These are phyloP conservation scores for Saksenaea oblongispora DNA, from an alignment of 371 early-diverging fungal species.

Conservation along the genomic window DNA sequence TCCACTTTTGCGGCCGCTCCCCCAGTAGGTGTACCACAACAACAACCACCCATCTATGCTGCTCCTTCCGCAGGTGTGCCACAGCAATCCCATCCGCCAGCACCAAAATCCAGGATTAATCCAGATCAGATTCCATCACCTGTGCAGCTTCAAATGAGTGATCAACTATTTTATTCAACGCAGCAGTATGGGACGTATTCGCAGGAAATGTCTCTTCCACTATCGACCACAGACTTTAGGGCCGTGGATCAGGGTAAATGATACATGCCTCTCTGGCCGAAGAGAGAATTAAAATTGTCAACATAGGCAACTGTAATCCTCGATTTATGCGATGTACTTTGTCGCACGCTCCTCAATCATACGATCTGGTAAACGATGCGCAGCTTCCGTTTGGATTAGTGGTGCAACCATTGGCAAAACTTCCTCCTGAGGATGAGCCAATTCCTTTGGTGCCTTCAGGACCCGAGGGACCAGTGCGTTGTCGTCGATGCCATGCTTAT, in stretches of 20 bases:
- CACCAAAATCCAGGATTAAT: slow-evolving; percentile 74
- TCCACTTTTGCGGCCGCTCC: background rate
- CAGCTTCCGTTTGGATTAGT: slow-evolving; percentile 85
- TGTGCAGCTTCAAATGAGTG: slow-evolving; percentile 74
- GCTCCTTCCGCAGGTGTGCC: too few species aligned
- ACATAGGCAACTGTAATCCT: slow-evolving; percentile 88
- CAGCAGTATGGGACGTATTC: slow-evolving; percentile 71
- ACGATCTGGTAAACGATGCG: slow-evolving; percentile 75
- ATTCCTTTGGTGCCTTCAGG: slow-evolving; percentile 17
- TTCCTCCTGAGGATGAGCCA: slow-evolving; percentile 69
- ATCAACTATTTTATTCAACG: slow-evolving; percentile 67
- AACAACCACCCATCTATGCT: slow-evolving; percentile 12
- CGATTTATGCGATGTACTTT: slow-evolving; percentile 89
- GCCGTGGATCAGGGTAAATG: slow-evolving; percentile 82
- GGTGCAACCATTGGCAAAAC: slow-evolving; percentile 89
- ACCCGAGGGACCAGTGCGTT: slow-evolving; percentile 84
- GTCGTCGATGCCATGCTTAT: slow-evolving; percentile 91
- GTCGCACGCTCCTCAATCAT: slow-evolving; percentile 78
- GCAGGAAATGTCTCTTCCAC: slow-evolving; percentile 64
- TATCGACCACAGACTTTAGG: slow-evolving; percentile 76
- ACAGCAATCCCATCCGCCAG: slow-evolving; percentile 15
- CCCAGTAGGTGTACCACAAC: background rate
- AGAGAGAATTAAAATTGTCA: background rate
- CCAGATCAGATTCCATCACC: slow-evolving; percentile 95
- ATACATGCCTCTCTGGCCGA: background rate